Conservation (phyloP, 2,329 filamentous ascomycete species). For the Fusarium tuaranense region DNA sequence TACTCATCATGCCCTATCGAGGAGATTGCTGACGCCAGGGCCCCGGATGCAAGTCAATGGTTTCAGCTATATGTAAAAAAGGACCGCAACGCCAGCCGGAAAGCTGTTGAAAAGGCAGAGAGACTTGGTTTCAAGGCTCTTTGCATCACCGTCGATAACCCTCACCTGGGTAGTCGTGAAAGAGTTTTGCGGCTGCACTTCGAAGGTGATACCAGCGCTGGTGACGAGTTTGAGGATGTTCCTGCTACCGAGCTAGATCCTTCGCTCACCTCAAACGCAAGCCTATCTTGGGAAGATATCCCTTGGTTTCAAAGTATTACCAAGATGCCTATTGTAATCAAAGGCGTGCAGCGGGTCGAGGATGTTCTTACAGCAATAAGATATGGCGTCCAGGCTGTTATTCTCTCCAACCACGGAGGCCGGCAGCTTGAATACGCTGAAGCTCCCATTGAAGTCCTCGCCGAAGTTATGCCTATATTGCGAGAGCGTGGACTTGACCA, state of each 20-base stretch:
- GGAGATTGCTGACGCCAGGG: background rate
- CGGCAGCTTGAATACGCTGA: slow-evolving; percentile 92
- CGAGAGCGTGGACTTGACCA: slow-evolving; percentile 76
- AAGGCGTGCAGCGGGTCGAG: slow-evolving; percentile 94
- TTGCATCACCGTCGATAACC: slow-evolving; percentile 30
- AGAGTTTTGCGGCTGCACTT: slow-evolving; percentile 11
- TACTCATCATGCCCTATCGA: slow-evolving; percentile 16
- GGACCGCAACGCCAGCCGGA: slow-evolving; percentile 3
- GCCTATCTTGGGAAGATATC: slow-evolving; percentile 92
- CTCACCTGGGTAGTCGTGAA: slow-evolving; percentile 24
- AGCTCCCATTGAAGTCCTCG: slow-evolving; percentile 86
- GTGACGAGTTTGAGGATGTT: slow-evolving; percentile 12
- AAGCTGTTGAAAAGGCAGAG: slow-evolving; percentile 18
- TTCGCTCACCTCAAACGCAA: slow-evolving; percentile 65
- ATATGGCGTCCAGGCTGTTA: slow-evolving; percentile 84
- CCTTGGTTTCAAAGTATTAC: slow-evolving; percentile 92
- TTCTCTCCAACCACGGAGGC: slow-evolving; percentile 95
- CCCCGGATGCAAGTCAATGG: slow-evolving; percentile 5
- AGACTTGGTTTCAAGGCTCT: slow-evolving; percentile 13
- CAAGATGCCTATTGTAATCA: slow-evolving; percentile 91
- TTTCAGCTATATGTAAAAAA: slow-evolving; percentile 30
- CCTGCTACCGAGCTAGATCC: slow-evolving; percentile 27
- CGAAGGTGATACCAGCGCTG: background rate
- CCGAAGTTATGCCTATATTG: slow-evolving; percentile 90
- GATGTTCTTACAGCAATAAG: slow-evolving; percentile 88